These are phyloP conservation scores for Chalaropsis thielavioides DNA, from an alignment of 2,329 filamentous ascomycete genomes.

Conservation along the genomic window DNA sequence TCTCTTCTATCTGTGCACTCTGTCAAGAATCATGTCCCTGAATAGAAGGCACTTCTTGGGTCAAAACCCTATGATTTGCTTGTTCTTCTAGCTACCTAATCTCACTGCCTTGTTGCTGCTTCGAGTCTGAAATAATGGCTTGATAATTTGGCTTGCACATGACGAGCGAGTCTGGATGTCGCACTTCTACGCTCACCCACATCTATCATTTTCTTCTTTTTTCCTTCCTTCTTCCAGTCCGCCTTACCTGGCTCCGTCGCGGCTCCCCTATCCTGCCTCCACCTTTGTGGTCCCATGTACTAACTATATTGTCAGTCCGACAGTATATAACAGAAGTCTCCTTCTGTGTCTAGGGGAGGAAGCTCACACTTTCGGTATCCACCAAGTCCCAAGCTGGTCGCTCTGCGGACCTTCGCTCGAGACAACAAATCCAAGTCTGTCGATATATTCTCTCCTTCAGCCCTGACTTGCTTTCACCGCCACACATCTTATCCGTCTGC, in stretches of 20 bases:
- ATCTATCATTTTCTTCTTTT: not conserved
- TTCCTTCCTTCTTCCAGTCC: not conserved
- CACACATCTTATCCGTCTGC: not conserved
- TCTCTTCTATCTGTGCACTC: not conserved
- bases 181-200: no score
- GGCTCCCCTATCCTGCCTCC: not conserved
- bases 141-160: not conserved
- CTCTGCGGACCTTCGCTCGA: not conserved
- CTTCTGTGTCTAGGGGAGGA: not conserved
- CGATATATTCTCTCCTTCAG: not conserved
- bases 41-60: not conserved
- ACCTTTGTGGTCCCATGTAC: not conserved
- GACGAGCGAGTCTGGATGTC: not conserved
- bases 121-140: not conserved
- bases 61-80: not conserved
- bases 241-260: not conserved
- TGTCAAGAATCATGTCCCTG: not conserved
- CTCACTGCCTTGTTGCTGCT: not conserved
- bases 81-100: not conserved
- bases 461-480: not conserved
- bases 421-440: not conserved
- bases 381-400: not conserved
- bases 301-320: not conserved
- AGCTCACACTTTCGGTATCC: not conserved
- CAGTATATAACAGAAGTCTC: not conserved